phyloP scores from a whole-genome alignment of 805 yeast species.

The Cyberlindnera mycetangii region DNA sequence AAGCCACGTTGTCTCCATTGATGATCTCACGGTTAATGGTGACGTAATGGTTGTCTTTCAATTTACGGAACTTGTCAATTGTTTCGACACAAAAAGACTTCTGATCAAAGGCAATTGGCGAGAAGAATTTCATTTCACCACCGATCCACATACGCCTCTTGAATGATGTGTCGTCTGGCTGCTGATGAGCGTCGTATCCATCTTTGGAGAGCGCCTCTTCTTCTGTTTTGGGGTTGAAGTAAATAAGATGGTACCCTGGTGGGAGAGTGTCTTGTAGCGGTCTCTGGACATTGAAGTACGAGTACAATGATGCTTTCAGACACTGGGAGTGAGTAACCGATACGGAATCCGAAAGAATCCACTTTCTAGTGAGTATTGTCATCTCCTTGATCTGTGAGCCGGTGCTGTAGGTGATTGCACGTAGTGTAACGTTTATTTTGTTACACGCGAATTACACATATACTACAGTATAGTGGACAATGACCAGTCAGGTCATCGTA shows the following conservation, averaged over 20 bases:
- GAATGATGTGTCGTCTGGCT: conserved; percentile 31
- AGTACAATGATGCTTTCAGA: conserved; percentile 24
- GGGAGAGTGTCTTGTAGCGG: conserved; percentile 30
- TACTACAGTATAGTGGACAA: too few species aligned
- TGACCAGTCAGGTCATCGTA: too few species aligned
- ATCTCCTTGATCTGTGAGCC: not conserved
- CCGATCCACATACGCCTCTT: conserved; percentile 76
- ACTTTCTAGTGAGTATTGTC: conserved; percentile 16
- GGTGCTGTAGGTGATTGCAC: too few species aligned
- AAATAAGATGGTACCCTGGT: conserved; percentile 64
- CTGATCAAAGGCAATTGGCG: conserved; percentile 36
- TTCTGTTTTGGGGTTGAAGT: conserved; percentile 55
- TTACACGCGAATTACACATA: not conserved
- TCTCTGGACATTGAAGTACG: conserved; percentile 25
- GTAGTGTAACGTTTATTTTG: too few species aligned
- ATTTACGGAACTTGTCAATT: conserved; percentile 38
- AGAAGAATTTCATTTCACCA: conserved; percentile 51
- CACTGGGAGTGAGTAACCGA: conserved; percentile 23
- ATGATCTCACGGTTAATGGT: conserved; percentile 50
- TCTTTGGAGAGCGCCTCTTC: conserved; percentile 54
- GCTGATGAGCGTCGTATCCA: conserved; percentile 77
- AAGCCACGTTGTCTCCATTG: conserved; percentile 29
- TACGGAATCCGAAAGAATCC: conserved; percentile 21
- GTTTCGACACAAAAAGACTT: conserved; percentile 51
- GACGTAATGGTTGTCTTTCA: conserved; percentile 44